Conservation (phyloP, 768 basidiomycete species). For the Tulasnella sp. region DNA sequence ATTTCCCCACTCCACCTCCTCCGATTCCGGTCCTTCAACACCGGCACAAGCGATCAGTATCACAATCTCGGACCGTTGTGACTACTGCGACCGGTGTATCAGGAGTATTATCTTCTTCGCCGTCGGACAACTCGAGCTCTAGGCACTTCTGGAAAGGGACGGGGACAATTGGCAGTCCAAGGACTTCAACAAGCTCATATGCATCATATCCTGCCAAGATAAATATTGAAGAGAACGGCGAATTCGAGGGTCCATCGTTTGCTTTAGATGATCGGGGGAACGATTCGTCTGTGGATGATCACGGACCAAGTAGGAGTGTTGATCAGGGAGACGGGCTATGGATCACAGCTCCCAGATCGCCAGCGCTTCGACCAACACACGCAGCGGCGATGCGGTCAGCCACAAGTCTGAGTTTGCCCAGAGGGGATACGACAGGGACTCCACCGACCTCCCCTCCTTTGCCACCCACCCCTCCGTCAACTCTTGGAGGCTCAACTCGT, state of each 20-base stretch:
- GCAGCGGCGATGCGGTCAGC: no score
- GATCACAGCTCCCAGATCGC: no score
- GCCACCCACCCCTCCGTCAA: no score
- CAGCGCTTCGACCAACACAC: no score
- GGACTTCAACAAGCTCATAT: not conserved
- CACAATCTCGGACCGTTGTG: slow-evolving; percentile 6
- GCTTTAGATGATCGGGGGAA: not conserved
- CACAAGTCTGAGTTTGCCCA: no score
- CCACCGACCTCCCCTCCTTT: no score
- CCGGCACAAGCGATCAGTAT: slow-evolving; percentile 5
- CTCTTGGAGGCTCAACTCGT: no score
- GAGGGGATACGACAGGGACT: no score
- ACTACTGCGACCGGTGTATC: not conserved
- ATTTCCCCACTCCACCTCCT: not conserved
- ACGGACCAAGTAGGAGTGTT: not conserved
- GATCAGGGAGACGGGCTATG: no score
- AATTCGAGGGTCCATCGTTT: not conserved
- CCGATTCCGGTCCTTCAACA: not conserved
- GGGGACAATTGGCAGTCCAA: not conserved
- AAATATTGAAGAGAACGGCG: not conserved
- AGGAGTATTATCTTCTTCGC: slow-evolving; percentile 1
- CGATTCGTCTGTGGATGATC: not conserved
- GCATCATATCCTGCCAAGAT: no score
- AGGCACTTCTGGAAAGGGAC: not conserved
- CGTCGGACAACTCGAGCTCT: slow-evolving; percentile 8